Evolutionary conservation across 179 eudicot genomes (phyloP).

Genomic region (Corrigiola litoralis): DNA sequence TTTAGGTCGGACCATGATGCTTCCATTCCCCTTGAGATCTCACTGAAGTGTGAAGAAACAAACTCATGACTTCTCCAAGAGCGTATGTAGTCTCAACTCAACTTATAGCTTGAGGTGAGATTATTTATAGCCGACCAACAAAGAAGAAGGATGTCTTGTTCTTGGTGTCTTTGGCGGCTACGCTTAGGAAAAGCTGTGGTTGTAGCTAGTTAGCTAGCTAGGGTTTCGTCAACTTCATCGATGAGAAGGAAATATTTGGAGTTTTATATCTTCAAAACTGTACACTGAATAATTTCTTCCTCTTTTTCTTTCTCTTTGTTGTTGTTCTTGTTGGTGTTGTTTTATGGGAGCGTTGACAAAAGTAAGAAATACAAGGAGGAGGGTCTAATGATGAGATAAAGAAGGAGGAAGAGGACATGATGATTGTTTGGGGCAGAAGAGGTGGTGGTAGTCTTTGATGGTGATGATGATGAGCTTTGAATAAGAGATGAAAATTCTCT

Average conservation of each 20-base stretch:
- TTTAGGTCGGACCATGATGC: slow-evolving; percentile 49
- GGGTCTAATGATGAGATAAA: slow-evolving; percentile 41
- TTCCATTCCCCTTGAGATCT: slow-evolving; percentile 37
- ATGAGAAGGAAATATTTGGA: background rate
- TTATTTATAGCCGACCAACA: background rate
- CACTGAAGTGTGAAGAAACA: slow-evolving; percentile 9
- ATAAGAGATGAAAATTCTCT: background rate
- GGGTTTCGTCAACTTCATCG: slow-evolving; percentile 35
- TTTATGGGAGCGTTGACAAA: slow-evolving; percentile 26
- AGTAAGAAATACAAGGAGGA: slow-evolving; percentile 1
- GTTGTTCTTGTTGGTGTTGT: background rate
- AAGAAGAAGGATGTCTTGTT: too few relatives aligned
- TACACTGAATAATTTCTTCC: background rate
- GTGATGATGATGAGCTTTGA: slow-evolving; percentile 12
- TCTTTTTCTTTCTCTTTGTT: slow-evolving; percentile 1
- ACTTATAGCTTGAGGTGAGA: too few relatives aligned
- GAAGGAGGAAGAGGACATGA: slow-evolving; percentile 21
- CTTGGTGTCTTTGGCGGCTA: too few relatives aligned
- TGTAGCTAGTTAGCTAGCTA: slow-evolving; percentile 27
- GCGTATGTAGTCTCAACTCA: background rate
- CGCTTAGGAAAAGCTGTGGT: slow-evolving; percentile 3
- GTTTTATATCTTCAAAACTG: background rate
- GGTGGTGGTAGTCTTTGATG: slow-evolving; percentile 7
- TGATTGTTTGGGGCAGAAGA: slow-evolving; percentile 14
- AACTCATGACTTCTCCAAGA: background rate